Percentiles rank a stretch among this genome's conserved stretches.
Conservation (phyloP, 2,329 filamentous ascomycete genomes). For the Trichoderma gracile region DNA sequence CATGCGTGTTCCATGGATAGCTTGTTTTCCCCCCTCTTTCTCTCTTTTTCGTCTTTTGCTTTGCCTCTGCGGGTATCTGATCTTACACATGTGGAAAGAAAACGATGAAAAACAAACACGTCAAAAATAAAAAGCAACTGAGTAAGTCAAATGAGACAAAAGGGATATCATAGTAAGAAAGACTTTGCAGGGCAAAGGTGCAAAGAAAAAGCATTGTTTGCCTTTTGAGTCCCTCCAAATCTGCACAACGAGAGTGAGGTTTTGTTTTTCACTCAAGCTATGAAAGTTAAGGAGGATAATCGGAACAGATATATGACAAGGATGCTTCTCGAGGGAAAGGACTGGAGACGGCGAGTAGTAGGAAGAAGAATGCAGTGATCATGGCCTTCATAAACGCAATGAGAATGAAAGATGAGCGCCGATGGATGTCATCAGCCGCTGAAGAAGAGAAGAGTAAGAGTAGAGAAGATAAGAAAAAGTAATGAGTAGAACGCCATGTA, state of each 20-base stretch:
- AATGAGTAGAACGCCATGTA: slow-evolving; percentile 16
- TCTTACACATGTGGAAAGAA: slow-evolving; percentile 25
- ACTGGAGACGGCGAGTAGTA: slow-evolving; percentile 10
- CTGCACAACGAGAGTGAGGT: background rate
- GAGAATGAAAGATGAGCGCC: background rate
- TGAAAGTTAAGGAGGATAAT: slow-evolving; percentile 16
- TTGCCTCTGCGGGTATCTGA: slow-evolving; percentile 27
- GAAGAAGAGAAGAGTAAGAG: background rate
- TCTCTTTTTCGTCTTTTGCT: background rate
- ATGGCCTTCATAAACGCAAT: slow-evolving; percentile 20
- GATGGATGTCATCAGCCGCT: background rate
- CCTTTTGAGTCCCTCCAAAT: background rate
- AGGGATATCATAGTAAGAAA: slow-evolving; percentile 23
- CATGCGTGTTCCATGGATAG: background rate
- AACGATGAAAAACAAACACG: slow-evolving; percentile 17
- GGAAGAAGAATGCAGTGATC: slow-evolving; percentile 20
- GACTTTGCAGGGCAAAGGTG: background rate
- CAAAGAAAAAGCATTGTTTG: background rate
- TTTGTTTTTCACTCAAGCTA: slow-evolving; percentile 8
- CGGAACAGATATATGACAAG: no score
- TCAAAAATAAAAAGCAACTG: slow-evolving; percentile 15
- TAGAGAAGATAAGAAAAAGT: background rate
- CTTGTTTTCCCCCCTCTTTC: background rate
- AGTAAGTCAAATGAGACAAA: slow-evolving; percentile 15
- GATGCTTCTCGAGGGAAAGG: slow-evolving; percentile 15